Evolutionary conservation across 75 land plant genomes (phyloP), one percentile per base, ranked within the genome.

Genomic region (Pinus tabuliformis): DNA sequence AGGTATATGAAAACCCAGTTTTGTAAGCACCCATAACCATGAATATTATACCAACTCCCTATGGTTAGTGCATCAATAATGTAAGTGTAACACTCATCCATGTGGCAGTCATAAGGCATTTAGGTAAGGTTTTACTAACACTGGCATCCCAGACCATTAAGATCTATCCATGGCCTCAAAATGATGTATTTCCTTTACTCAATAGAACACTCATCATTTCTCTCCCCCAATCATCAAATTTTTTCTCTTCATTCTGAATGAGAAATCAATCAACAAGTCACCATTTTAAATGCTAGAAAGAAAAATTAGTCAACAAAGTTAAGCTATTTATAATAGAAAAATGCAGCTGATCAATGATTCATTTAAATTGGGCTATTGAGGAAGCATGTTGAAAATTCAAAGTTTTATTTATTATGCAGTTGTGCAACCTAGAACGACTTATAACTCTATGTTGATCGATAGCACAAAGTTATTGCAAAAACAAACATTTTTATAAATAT

Each of bases 11-110:
- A 58, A 89, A 49, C 56, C 84, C 36, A 89, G 76, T 18, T 33
- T 20, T 54, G 84, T 80, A 45, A 82, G 62, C 42, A 1, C 42
- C 5, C 42, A 39, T 77, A 83, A 77, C 73, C 36, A 45, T 58
- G 81, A 81, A 72, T 82, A 82, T 11, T 80, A 80, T 3, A 73
- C 65, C 56, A 79, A 74, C 73, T 86, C 86, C 60, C 81, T 57
- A 28, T 66, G 81, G 26, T 84, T 61, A 62, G 30, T 72, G 73
- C 4, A 84, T 76, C 39, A 73, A 54, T 18, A 73, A 77, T 68
- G 80, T 14, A 73, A 86, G 75, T 60, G 85, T 59, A 77, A 13
- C 45, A 49, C 80, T 83, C 21, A 84, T 59, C 91, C 91, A 86
- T 70, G 91, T 76, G 39, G 78, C 76, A 42, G 83, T 81, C 28